phyloP scores from a whole-genome alignment of 2,329 filamentous ascomycete genomes.

The Penicillium sp. region DNA sequence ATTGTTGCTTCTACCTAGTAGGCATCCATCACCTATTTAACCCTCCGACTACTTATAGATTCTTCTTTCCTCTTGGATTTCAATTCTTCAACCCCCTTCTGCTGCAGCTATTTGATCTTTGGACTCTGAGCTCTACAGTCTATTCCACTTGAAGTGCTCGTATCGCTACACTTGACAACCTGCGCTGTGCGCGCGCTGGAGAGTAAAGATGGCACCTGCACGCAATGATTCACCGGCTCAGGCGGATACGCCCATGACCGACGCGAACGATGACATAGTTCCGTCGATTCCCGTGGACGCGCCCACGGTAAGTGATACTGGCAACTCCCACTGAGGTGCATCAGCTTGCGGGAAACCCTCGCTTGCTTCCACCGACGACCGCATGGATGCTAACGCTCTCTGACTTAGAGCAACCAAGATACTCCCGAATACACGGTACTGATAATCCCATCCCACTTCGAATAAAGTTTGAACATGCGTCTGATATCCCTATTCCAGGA shows the following conservation, averaged over 20 bases:
- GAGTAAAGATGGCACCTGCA: constrained; percentile 38
- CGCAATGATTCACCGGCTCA: constrained; percentile 40
- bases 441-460: neutral
- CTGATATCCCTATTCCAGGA: constrained; percentile 40
- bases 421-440: constrained; percentile 58
- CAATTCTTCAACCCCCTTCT: no score
- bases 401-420: constrained; percentile 47
- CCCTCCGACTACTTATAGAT: no score
- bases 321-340: neutral
- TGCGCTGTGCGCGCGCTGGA: constrained; percentile 26
- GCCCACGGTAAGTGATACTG: constrained; percentile 33
- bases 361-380: neutral
- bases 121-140: constrained; percentile 3
- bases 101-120: neutral
- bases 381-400: neutral
- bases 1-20: no score
- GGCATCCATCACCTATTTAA: no score
- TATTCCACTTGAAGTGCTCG: constrained; percentile 8
- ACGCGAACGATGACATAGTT: constrained; percentile 35
- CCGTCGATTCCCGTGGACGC: constrained; percentile 38
- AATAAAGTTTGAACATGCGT: neutral
- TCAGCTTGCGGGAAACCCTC: constrained; percentile 1
- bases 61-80: no score
- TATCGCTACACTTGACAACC: constrained; percentile 4
- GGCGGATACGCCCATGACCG: constrained; percentile 45